Percentiles rank a stretch among this genome's conserved stretches.
These are phyloP conservation scores for Malbranchea cinnamomea DNA, from an alignment of 2,329 filamentous ascomycete genomes.

Conservation along the genomic window DNA sequence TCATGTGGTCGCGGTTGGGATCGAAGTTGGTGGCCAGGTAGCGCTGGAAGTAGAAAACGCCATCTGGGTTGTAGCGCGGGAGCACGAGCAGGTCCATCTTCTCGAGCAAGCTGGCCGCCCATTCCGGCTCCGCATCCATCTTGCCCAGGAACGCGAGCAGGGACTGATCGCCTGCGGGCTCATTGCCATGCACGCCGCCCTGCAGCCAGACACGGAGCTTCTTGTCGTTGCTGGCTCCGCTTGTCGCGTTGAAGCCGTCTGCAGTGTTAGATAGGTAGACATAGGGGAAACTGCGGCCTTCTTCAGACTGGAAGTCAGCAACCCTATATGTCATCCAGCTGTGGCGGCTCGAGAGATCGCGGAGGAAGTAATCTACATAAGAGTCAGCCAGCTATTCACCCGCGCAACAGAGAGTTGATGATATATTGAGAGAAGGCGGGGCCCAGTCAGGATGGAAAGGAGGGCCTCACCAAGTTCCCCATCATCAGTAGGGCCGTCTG, in stretches of 20 bases:
- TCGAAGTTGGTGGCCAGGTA: slow-evolving; percentile 6
- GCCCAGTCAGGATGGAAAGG: too few species aligned
- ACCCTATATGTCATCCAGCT: slow-evolving; percentile 4
- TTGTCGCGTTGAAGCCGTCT: too few species aligned
- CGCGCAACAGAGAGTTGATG: too few species aligned
- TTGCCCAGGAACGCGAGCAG: slow-evolving; percentile 4
- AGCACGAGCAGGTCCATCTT: slow-evolving; percentile 4
- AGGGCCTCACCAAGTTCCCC: slow-evolving; percentile 1
- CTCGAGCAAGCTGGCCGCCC: slow-evolving; percentile 2
- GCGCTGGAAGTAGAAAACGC: slow-evolving; percentile 6
- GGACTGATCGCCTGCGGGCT: slow-evolving; percentile 4
- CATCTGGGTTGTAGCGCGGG: slow-evolving; percentile 5
- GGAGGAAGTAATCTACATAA: slow-evolving; percentile 3
- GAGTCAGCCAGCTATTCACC: too few species aligned
- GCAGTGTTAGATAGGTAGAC: slow-evolving; percentile 1
- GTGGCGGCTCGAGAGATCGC: slow-evolving; percentile 2
- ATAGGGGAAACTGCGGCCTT: slow-evolving; percentile 5
- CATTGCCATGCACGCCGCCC: slow-evolving; percentile 5
- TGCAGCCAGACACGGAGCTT: slow-evolving; percentile 5
- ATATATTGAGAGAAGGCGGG: too few species aligned
- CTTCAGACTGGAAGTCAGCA: slow-evolving; percentile 4
- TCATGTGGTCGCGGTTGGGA: slow-evolving; percentile 5
- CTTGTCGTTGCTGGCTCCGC: too few species aligned
- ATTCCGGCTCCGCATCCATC: slow-evolving; percentile 2
- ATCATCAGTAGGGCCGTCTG: slow-evolving; percentile 2